phyloP scores from a whole-genome alignment of 208 protist species.

The Herpetomonas samuelpessoai region DNA sequence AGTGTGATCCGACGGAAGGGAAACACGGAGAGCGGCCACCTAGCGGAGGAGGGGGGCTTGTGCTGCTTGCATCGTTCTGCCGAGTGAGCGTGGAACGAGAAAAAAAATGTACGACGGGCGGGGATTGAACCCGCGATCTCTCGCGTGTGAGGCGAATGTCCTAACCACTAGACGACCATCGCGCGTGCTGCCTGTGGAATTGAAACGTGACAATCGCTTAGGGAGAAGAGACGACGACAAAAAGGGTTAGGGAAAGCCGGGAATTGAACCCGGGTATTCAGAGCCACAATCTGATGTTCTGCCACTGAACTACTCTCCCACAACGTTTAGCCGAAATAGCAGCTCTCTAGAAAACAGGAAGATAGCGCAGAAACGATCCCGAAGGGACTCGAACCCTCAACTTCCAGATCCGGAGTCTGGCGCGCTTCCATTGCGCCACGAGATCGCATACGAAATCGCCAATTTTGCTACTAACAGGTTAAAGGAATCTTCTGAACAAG shows the following conservation, averaged over 20 bases:
- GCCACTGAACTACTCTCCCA: background rate
- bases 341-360: background rate
- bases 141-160: slow-evolving; percentile 94
- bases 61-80: no score
- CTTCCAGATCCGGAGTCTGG: slow-evolving; percentile 15
- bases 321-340: no score
- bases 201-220: no score
- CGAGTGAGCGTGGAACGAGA: no score
- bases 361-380: slow-evolving; percentile 4
- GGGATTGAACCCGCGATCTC: slow-evolving; percentile 93
- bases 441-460: no score
- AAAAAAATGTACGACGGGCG: slow-evolving; percentile 74
- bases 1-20: no score
- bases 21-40: no score
- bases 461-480: no score
- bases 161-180: slow-evolving; percentile 95
- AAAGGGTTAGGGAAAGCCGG: slow-evolving; percentile 12
- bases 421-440: slow-evolving; percentile 16
- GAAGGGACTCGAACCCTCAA: slow-evolving; percentile 21
- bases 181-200: no score
- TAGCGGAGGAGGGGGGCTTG: no score
- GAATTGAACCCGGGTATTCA: slow-evolving; percentile 8
- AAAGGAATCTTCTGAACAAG: no score
- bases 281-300: slow-evolving; percentile 5
- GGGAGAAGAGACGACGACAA: no score